Evolutionary conservation across 2,329 filamentous ascomycete genomes (phyloP).

Genomic region (Colletotrichum lupini): DNA sequence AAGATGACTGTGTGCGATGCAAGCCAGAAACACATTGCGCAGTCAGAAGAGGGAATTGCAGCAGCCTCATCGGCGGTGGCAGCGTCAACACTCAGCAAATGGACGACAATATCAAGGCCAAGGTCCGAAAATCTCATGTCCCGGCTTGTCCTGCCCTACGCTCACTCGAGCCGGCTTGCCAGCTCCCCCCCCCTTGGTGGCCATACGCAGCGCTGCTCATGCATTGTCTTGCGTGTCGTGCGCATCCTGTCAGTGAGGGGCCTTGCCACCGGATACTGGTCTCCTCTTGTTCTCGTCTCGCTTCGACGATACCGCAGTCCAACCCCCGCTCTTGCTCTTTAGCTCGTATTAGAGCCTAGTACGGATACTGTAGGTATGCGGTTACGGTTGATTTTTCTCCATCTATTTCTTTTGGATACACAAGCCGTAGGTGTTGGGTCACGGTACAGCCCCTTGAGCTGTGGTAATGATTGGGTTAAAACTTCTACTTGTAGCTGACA

Average conservation of each 20-base stretch:
- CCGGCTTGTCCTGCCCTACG: background rate
- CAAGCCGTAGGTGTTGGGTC: background rate
- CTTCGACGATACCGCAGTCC: background rate
- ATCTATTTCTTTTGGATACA: background rate
- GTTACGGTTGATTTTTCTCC: background rate
- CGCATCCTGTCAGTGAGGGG: background rate
- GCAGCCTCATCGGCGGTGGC: background rate
- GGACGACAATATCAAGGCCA: background rate
- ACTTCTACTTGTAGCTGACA: background rate
- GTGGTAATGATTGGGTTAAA: background rate
- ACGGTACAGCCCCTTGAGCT: background rate
- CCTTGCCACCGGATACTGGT: background rate
- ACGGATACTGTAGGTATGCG: background rate
- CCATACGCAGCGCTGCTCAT: background rate
- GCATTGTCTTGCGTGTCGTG: background rate
- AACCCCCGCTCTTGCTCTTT: background rate
- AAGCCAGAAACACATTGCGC: background rate
- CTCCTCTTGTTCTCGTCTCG: background rate
- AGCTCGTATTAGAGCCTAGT: background rate
- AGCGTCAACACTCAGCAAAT: background rate
- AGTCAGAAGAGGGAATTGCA: background rate
- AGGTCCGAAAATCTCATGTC: background rate
- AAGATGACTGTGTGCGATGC: background rate
- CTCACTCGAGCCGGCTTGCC: background rate
- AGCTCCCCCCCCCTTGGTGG: background rate